phyloP scores from a whole-genome alignment of 2,329 filamentous ascomycete genomes.

The Davidsoniella australis region DNA sequence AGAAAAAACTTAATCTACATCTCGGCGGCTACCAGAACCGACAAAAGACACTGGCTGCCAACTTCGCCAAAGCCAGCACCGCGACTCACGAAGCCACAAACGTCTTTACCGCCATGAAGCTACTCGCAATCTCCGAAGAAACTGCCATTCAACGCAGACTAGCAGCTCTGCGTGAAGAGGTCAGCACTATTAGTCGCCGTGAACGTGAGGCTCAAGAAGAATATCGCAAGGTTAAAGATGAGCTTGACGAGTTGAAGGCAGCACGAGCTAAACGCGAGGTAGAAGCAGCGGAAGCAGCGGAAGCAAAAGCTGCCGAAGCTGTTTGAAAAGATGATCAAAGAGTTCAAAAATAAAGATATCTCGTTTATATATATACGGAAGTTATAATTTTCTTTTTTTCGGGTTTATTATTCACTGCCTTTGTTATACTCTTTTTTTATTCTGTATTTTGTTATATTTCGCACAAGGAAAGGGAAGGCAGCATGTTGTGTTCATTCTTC shows the following conservation, averaged over 20 bases:
- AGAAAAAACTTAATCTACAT: constrained; percentile 81
- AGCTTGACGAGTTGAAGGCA: constrained; percentile 45
- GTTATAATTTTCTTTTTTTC: neutral
- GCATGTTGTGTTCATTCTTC: no score
- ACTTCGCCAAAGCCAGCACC: constrained; percentile 58
- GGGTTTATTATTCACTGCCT: neutral
- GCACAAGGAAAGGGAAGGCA: no score
- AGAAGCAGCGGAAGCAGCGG: neutral
- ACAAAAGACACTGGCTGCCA: constrained; percentile 60
- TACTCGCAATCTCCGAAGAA: constrained; percentile 63
- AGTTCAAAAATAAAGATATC: neutral
- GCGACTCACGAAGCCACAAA: constrained; percentile 56
- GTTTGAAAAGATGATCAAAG: neutral
- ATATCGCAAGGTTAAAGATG: constrained; percentile 61
- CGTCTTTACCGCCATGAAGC: constrained; percentile 58
- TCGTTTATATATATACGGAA: neutral
- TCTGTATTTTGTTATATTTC: neutral
- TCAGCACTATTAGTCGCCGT: constrained; percentile 58
- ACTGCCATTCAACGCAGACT: constrained; percentile 56
- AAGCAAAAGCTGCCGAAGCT: no score
- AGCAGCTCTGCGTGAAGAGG: constrained; percentile 64
- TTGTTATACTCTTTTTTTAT: neutral
- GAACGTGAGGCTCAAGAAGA: constrained; percentile 84
- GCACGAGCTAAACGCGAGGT: neutral
- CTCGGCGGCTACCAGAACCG: constrained; percentile 83